Base-by-base conservation (phyloP, 768 basidiomycete genomes). In the Chalciporus chontae region DNA sequence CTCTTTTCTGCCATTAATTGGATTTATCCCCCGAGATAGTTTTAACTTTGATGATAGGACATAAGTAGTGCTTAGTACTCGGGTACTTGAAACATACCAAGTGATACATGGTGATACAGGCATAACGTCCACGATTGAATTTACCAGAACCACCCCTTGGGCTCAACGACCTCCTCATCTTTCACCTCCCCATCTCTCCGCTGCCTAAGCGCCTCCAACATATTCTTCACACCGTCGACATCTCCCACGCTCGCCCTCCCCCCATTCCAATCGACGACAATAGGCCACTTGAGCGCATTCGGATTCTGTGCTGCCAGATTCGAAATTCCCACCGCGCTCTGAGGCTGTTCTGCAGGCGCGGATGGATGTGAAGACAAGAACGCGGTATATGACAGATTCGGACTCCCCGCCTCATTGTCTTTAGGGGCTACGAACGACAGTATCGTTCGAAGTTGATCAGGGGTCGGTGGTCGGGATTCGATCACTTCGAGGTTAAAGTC, bases 241-340 rank as follows among this genome's bases (percentile, higher is more conserved):
- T 85, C 80, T 0, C 88, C 88, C 0, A 89, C 68, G 17, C 76
- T 76, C 9, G 80, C 85, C 37, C 74, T 74, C 1, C 88, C 88
- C 19, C 73, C 76, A 14, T 72, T 68, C 88, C 88, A 90, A 56
- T 90, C 82, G 2, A 90, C 88, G 0, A 90, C 85, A 40, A 90
- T 77, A 0, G 88, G 88, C 87, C 86, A 90, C 52, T 81, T 87
- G 56, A 89, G 66, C 14, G 78, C 80, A 13, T 72, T 73, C 1
- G 82, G 84, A 49, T 82, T 81, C 64, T 73, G 71, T 39, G 69
- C 57, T 0, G 73, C 85, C 9, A 87, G 72, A 24, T 74, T 67
- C 3, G 69, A 69, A 8, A 90, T 69, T 8, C 66, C 76, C 5
- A 74, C 66, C 0, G 77, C 56, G 23, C 66, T 76, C 7, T 78